Base-by-base conservation (phyloP, 2,329 filamentous ascomycete species). In the Fusarium redolens region DNA sequence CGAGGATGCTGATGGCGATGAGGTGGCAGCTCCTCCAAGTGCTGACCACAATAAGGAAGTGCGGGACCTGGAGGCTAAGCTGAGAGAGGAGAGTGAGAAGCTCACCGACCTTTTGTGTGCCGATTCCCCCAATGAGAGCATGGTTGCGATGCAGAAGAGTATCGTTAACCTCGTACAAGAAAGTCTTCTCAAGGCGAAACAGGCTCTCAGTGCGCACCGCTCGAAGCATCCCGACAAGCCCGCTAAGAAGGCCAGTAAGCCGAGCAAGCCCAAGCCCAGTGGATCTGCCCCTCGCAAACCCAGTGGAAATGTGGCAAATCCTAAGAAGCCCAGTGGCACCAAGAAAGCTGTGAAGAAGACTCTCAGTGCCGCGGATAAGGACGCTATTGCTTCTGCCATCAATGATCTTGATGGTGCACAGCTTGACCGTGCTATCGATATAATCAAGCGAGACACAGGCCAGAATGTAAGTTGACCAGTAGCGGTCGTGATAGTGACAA, bases 401-500 rank as follows among this genome's bases (percentile, higher is more conserved):
- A 93, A 92, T 76, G 91, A 92, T 70, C 90, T 98, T 64, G 91
- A 95, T 22, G 92, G 92, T 55, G 86, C 87, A n/a, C 91, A 94
- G 74, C 92, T 97, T 78, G 89, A 92, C 55, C 90, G 91, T 74
- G 94, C 96, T 1, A 93, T 98, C 37, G 90, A 92, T 67, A 95
- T 98, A 70, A 98, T 99, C 79, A 94, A 97, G 81, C 90, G 90
- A 73, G 96, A 97, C 74, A 97, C 84, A 82, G 93, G 85, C 84
- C 93, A 83, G 86, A 92, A 86, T 86, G 96, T 85, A 88, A 89
- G 86, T 88, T 81, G 65, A 50, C 11, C 13, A 31, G 11, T 15
- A 22, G 31, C 35, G 18, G 11, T 28, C 14, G 6, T 50, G 51
- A 25, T n/a, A 18, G 45, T 50, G 28, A 43, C n/a, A 15, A 33